Conservation (phyloP, 441 rosid species). For the Flueggea neowawraea region DNA sequence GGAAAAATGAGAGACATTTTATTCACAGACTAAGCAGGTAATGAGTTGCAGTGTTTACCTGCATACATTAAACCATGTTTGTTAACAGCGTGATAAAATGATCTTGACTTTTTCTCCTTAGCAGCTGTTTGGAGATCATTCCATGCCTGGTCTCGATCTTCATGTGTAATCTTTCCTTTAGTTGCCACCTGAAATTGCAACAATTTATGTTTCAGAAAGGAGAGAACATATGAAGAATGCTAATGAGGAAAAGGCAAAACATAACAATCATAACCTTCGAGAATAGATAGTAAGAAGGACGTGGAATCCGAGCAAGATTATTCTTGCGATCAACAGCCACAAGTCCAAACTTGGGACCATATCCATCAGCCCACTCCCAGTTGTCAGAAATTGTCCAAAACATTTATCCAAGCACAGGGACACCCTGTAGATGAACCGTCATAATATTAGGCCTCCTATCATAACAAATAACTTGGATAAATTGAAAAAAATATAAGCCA, state of each 20-base stretch:
- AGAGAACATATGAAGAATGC: slow-evolving; percentile 1
- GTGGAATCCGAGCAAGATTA: slow-evolving; percentile 63
- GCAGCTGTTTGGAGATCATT: slow-evolving; percentile 69
- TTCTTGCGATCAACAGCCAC: slow-evolving; percentile 85
- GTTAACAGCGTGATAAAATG: slow-evolving; percentile 76
- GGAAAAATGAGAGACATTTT: too few species aligned
- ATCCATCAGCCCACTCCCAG: slow-evolving; percentile 99
- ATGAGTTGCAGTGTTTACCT: slow-evolving; percentile 45
- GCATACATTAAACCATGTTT: slow-evolving; percentile 85
- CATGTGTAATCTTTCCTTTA: slow-evolving; percentile 58
- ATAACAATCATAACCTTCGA: slow-evolving; percentile 47
- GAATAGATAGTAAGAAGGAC: slow-evolving; percentile 86
- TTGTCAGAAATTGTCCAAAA: slow-evolving; percentile 98
- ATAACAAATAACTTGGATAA: slow-evolving; percentile 7
- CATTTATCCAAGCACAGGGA: slow-evolving; percentile 79
- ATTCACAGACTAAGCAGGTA: background rate
- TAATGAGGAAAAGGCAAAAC: background rate
- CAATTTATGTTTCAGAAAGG: background rate
- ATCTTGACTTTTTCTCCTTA: slow-evolving; percentile 52
- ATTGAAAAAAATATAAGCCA: slow-evolving; percentile 16
- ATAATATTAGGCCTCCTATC: slow-evolving; percentile 1
- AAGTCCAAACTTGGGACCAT: slow-evolving; percentile 98
- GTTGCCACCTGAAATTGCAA: slow-evolving; percentile 53
- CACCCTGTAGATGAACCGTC: slow-evolving; percentile 51
- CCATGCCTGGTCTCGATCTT: slow-evolving; percentile 74